Evolutionary conservation across 225 moss, liverwort and hornwort species (phyloP), one percentile per base, ranked within the genome.

Genomic region (Anthoceros angustus): DNA sequence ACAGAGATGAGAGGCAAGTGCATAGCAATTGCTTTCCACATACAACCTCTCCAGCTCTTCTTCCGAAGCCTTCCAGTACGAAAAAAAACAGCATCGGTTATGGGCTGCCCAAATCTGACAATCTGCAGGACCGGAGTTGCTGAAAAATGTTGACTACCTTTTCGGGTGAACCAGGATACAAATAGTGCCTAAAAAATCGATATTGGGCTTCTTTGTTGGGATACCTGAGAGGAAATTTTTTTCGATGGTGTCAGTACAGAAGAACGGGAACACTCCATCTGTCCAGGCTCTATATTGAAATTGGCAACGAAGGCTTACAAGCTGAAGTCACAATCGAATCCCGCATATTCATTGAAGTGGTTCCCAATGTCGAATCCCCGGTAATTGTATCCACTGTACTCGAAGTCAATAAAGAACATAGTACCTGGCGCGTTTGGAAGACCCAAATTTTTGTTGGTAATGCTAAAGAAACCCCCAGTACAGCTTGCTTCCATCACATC

Each of bases 351-450:
- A 73, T 98, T 98, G 66, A 98, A 92, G 72, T 83, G 83, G 69
- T 98, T 98, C 62, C 75, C 87, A 65, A 98, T 84, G 71, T 98
- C 95, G 50, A 82, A 98, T 72, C 95, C 95, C 11, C 95, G 91
- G 63, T 84, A 86, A 63, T 72, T 75, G 64, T 92, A 74, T 2
- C 84, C 77, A 40, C 95, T 88, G 64, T 98, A 98, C 69, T 98
- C 95, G 41, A 75, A 98, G 66, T 98, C 95, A 62, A 98, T 88
- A 40, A 98, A 66, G 67, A 78, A 68, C 39, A 98, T 25, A 25
- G 75, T 66, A 42, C 73, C 95, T 98, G 67, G 80, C 77, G 60
- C 40, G 4, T 18, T 18, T 8, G 7, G 23, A 55, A 9, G 7
- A 55, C n/a, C n/a, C 55, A 55, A 18, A 48, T 5, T 48, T 12